Percentiles rank a stretch among this genome's conserved stretches.
Conservation (phyloP, 495 filamentous ascomycete species). For the Neurospora cerealis region DNA sequence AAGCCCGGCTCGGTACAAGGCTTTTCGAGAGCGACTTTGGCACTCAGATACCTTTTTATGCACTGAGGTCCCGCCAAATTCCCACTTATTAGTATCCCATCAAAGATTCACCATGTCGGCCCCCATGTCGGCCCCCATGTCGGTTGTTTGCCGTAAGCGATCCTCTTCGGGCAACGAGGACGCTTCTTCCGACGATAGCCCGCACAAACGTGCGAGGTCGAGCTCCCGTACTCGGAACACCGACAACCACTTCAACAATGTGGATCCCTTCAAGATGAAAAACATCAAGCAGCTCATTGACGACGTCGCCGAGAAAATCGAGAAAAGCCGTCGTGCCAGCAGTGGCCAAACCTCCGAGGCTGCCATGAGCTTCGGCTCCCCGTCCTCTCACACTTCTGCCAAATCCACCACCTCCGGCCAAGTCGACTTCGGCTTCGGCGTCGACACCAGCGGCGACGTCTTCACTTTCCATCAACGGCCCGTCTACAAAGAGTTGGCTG, state of each 20-base stretch:
- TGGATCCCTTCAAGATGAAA: neutral
- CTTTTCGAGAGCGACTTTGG: neutral
- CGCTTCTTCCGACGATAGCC: neutral
- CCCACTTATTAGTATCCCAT: neutral
- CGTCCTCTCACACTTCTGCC: neutral
- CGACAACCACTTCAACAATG: neutral
- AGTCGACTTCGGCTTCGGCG: neutral
- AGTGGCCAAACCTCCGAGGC: neutral
- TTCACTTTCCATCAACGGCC: neutral
- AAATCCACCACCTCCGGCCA: neutral
- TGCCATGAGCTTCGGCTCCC: neutral
- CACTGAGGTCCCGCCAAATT: neutral
- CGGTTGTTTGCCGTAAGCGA: neutral
- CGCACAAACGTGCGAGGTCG: neutral
- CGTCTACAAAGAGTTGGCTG: neutral
- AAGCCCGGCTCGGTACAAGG: neutral
- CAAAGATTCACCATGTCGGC: neutral
- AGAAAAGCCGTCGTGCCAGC: neutral
- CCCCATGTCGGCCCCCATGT: neutral
- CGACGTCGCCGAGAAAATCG: neutral
- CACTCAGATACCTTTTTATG: neutral
- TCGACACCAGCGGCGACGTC: neutral
- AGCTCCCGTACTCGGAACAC: neutral
- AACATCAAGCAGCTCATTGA: neutral
- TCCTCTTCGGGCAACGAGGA: neutral